phyloP scores from a whole-genome alignment of 192 early-diverging fungal species.

The Entrophospora sp. region DNA sequence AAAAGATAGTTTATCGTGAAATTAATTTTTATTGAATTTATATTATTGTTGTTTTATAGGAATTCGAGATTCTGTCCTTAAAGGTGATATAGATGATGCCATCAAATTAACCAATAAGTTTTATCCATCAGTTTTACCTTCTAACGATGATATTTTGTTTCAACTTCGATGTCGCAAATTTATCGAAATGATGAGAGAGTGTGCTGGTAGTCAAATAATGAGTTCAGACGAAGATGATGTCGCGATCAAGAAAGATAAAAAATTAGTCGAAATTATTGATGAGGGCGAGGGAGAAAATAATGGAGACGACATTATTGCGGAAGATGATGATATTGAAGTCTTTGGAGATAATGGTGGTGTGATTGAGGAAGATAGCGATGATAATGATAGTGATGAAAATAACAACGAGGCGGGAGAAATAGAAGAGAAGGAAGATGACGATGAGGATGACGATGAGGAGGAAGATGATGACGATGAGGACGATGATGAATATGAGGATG shows the following conservation, averaged over 20 bases:
- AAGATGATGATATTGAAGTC: neutral
- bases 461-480: conserved; percentile 22
- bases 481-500: conserved; percentile 18
- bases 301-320: too few species aligned
- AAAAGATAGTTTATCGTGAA: neutral
- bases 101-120: conserved; percentile 52
- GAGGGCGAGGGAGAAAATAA: conserved; percentile 19
- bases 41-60: conserved; percentile 21
- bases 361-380: conserved; percentile 7
- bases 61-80: conserved; percentile 43
- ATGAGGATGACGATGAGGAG: conserved; percentile 23
- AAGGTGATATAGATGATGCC: conserved; percentile 70
- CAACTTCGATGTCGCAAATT: conserved; percentile 78
- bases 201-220: neutral
- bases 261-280: conserved; percentile 26
- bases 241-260: conserved; percentile 28
- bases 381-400: too few species aligned
- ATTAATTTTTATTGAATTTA: neutral
- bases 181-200: conserved; percentile 64
- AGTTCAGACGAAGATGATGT: conserved; percentile 24
- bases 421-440: conserved; percentile 19
- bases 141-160: conserved; percentile 61
- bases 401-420: too few species aligned
- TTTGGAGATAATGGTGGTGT: conserved; percentile 5
- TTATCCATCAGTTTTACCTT: conserved; percentile 58